Conservation (phyloP, 2,329 filamentous ascomycete species). For the Lecanicillium sp. region DNA sequence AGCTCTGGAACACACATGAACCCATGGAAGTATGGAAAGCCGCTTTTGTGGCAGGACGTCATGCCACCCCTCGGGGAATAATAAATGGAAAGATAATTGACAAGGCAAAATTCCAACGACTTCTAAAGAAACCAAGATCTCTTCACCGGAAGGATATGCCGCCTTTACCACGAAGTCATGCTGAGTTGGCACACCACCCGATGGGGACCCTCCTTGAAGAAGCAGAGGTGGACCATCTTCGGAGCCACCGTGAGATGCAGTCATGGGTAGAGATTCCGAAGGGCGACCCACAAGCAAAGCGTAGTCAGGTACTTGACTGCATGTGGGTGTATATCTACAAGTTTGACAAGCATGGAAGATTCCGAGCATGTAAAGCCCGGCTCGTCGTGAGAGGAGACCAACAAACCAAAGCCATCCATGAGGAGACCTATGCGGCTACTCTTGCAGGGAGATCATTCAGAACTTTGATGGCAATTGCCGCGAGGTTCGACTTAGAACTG, state of each 20-base stretch:
- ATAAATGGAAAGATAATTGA: no score
- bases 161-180: neutral
- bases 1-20: no score
- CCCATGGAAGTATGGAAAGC: no score
- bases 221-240: neutral
- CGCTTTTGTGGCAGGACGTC: no score
- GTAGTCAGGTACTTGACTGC: neutral
- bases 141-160: no score
- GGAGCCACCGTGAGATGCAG: neutral
- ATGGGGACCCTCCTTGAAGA: neutral
- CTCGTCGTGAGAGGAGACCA: no score
- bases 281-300: neutral
- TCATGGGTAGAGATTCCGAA: neutral
- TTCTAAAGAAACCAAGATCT: no score
- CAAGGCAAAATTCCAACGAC: no score
- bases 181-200: neutral
- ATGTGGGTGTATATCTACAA: conserved; percentile 14
- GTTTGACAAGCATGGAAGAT: conserved; percentile 10
- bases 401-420: no score
- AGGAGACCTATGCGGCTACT: conserved; percentile 7
- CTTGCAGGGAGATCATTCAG: conserved; percentile 10
- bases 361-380: conserved; percentile 7
- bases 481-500: conserved; percentile 12
- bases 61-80: no score
- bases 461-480: conserved; percentile 10